phyloP scores from a whole-genome alignment of 2,329 filamentous ascomycete species.

The Paradendryphiella salina region DNA sequence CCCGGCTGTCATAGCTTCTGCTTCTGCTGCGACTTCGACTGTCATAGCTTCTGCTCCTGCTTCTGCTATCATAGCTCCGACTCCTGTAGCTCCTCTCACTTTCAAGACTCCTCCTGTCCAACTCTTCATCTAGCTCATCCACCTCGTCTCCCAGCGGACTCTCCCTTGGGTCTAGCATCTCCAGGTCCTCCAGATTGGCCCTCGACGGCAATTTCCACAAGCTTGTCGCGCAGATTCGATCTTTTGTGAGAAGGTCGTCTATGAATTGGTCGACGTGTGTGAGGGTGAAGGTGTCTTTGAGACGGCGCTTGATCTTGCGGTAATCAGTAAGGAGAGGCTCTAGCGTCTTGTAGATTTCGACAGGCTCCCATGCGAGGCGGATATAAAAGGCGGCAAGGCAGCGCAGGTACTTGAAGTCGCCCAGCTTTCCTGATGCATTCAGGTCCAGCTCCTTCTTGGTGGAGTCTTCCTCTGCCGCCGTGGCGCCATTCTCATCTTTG shows the following conservation, averaged over 20 bases:
- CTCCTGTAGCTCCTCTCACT: conserved; percentile 21
- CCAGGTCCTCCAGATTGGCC: conserved; percentile 83
- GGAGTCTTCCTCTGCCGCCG: conserved; percentile 6
- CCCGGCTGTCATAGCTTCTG: conserved; percentile 14
- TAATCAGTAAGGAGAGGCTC: conserved; percentile 83
- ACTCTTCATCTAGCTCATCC: conserved; percentile 57
- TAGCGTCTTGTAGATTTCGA: conserved; percentile 76
- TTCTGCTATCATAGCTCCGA: conserved; percentile 17
- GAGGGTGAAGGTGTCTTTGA: conserved; percentile 72
- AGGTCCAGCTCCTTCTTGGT: conserved; percentile 26
- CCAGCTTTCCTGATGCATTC: conserved; percentile 35
- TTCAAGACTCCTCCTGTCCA: conserved; percentile 17
- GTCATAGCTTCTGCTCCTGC: conserved; percentile 22
- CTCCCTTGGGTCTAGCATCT: conserved; percentile 79
- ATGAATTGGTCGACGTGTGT: conserved; percentile 91
- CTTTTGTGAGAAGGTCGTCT: conserved; percentile 86
- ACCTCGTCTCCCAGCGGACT: conserved; percentile 79
- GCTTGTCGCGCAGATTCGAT: conserved; percentile 87
- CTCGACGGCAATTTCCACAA: conserved; percentile 88
- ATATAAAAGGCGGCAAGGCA: conserved; percentile 92
- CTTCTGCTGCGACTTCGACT: conserved; percentile 18
- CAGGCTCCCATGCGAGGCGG: conserved; percentile 79
- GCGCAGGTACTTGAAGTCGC: conserved; percentile 74
- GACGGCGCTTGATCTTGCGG: conserved; percentile 78
- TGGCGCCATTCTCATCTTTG: conserved; percentile 21